phyloP scores from a whole-genome alignment of 2,329 filamentous ascomycete species.

The Cordyceps fumosorosea region DNA sequence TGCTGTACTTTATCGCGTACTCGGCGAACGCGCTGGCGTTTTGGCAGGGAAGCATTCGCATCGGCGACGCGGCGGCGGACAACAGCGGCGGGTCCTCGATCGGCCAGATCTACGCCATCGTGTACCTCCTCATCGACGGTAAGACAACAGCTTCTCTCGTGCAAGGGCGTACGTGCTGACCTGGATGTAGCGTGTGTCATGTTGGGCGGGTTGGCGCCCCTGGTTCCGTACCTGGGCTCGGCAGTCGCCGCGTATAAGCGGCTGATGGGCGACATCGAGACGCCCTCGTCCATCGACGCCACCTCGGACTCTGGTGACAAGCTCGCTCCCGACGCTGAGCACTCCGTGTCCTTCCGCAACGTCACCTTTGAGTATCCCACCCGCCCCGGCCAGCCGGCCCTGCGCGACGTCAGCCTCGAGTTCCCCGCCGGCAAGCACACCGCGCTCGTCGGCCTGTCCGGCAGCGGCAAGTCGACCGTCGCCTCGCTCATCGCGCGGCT shows the following conservation, averaged over 20 bases:
- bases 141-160: background rate
- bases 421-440: conserved; percentile 35
- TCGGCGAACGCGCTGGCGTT: conserved; percentile 58
- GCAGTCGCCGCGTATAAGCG: conserved; percentile 48
- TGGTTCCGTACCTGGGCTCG: conserved; percentile 48
- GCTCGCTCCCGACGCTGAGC: conserved; percentile 24
- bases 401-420: conserved; percentile 27
- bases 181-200: conserved; percentile 43
- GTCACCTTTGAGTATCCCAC: conserved; percentile 32
- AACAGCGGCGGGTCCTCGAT: conserved; percentile 30
- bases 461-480: conserved; percentile 43
- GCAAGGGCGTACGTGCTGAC: background rate
- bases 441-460: conserved; percentile 44
- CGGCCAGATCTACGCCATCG: conserved; percentile 46
- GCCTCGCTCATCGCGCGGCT: conserved; percentile 33
- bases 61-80: conserved; percentile 21
- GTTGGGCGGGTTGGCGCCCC: conserved; percentile 51
- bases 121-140: conserved; percentile 46
- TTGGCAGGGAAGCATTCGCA: conserved; percentile 51
- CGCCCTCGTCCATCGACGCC: conserved; percentile 33
- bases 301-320: conserved; percentile 27
- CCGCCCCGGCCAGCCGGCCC: conserved; percentile 26
- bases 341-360: conserved; percentile 27
- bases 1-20: conserved; percentile 59
- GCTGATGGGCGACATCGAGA: conserved; percentile 46